Conservation (phyloP, 169 alveolate genomes). For the Plasmodium falciparum region DNA sequence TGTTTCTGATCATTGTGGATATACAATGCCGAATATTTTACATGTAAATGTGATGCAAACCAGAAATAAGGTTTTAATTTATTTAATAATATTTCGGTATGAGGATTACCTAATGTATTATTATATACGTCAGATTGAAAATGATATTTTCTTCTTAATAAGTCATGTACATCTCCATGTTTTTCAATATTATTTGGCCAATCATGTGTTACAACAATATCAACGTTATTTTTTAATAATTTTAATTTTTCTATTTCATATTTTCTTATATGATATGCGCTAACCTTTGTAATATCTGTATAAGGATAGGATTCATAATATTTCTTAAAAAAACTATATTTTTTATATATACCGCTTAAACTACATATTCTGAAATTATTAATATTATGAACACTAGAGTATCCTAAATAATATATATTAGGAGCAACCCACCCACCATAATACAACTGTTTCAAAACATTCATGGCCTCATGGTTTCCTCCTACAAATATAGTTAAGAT, state of each 20-base stretch:
- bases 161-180: slow-evolving; percentile 87
- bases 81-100: slow-evolving; percentile 77
- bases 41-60: slow-evolving; percentile 86
- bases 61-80: slow-evolving; percentile 82
- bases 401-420: slow-evolving; percentile 97
- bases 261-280: slow-evolving; percentile 93
- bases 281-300: slow-evolving; percentile 86
- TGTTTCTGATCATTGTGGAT: slow-evolving; percentile 78
- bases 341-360: slow-evolving; percentile 95
- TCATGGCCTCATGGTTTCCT: slow-evolving; percentile 98
- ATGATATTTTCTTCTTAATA: slow-evolving; percentile 87
- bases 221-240: slow-evolving; percentile 87
- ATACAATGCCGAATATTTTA: slow-evolving; percentile 80
- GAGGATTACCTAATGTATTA: slow-evolving; percentile 82
- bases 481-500: slow-evolving; percentile 96
- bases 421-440: slow-evolving; percentile 99
- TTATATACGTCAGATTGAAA: slow-evolving; percentile 75
- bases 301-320: slow-evolving; percentile 93
- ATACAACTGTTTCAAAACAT: slow-evolving; percentile 92
- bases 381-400: slow-evolving; percentile 92
- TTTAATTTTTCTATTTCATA: slow-evolving; percentile 92
- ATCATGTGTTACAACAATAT: slow-evolving; percentile 96
- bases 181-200: slow-evolving; percentile 95
- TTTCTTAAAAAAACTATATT: slow-evolving; percentile 82
- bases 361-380: slow-evolving; percentile 95